Percentiles rank a stretch among this genome's conserved stretches.
These are phyloP conservation scores for Annulohypoxylon nitens DNA, from an alignment of 495 filamentous ascomycete species.

Conservation along the genomic window DNA sequence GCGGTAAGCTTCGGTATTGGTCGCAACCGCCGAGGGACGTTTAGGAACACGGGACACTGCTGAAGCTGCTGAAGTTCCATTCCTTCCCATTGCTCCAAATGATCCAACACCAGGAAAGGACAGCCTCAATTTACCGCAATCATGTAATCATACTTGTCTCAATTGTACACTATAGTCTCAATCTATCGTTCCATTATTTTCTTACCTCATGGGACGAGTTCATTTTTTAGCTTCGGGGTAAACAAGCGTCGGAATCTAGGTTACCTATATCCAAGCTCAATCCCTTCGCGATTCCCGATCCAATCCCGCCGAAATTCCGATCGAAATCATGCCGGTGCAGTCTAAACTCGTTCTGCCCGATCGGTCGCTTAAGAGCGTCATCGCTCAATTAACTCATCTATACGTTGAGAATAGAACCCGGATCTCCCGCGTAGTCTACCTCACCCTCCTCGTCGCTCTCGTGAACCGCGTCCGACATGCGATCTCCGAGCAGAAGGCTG, in stretches of 20 bases:
- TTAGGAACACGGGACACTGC: conserved; percentile 2
- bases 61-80: background rate
- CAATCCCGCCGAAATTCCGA: conserved; percentile 17
- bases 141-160: conserved; percentile 45
- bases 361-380: conserved; percentile 77
- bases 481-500: conserved; percentile 91
- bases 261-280: conserved; percentile 1
- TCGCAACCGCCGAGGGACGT: conserved; percentile 50
- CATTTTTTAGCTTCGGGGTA: conserved; percentile 13
- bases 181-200: conserved; percentile 13
- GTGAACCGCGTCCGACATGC: conserved; percentile 91
- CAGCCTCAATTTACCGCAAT: conserved; percentile 12
- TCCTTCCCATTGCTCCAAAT: conserved; percentile 11
- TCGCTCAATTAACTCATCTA: conserved; percentile 77
- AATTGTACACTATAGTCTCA: conserved; percentile 33
- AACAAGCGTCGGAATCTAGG: conserved; percentile 26
- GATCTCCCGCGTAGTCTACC: conserved; percentile 91
- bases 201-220: conserved; percentile 19
- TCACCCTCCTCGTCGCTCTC: conserved; percentile 90
- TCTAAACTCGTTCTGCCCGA: conserved; percentile 80
- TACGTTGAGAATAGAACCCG: conserved; percentile 89
- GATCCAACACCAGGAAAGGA: background rate
- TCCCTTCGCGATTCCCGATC: background rate
- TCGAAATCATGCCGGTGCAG: conserved; percentile 75
- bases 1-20: conserved; percentile 31